Percentiles rank a stretch among this genome's conserved stretches.
Conservation (phyloP, 73 alveolate species). For the Paraurostyla sp. region DNA sequence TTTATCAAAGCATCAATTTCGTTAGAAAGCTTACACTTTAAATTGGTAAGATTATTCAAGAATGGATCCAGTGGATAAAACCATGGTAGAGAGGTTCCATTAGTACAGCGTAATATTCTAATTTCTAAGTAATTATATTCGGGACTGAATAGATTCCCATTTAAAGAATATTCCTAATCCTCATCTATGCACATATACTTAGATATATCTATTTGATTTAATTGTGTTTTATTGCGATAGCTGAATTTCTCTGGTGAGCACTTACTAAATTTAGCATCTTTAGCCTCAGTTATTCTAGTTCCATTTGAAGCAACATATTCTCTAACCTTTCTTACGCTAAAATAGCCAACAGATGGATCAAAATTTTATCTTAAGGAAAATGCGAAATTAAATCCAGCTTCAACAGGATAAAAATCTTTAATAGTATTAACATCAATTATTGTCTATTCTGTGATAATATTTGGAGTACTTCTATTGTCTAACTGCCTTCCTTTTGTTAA, state of each 20-base stretch:
- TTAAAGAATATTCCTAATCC: background rate
- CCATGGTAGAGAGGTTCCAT: background rate
- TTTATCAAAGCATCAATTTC: too few relatives aligned
- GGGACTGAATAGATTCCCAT: background rate
- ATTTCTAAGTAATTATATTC: background rate
- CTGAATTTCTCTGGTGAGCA: background rate
- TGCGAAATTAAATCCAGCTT: slow-evolving; percentile 3
- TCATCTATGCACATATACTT: background rate
- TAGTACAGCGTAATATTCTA: background rate
- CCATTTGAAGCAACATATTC: background rate
- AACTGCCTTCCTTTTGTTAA: too few relatives aligned
- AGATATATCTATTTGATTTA: background rate
- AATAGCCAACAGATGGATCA: background rate
- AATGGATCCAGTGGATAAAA: background rate
- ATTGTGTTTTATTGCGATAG: background rate
- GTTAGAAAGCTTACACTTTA: too few relatives aligned
- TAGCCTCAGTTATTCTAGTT: background rate
- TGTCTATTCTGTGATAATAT: too few relatives aligned
- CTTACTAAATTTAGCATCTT: background rate
- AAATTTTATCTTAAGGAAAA: background rate
- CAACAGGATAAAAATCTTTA: too few relatives aligned
- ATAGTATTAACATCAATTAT: too few relatives aligned
- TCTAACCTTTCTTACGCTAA: background rate
- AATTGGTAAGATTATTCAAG: too few relatives aligned
- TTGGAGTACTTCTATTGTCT: too few relatives aligned